Evolutionary conservation across 768 basidiomycete genomes (phyloP).

Genomic region (Mycena maculata): DNA sequence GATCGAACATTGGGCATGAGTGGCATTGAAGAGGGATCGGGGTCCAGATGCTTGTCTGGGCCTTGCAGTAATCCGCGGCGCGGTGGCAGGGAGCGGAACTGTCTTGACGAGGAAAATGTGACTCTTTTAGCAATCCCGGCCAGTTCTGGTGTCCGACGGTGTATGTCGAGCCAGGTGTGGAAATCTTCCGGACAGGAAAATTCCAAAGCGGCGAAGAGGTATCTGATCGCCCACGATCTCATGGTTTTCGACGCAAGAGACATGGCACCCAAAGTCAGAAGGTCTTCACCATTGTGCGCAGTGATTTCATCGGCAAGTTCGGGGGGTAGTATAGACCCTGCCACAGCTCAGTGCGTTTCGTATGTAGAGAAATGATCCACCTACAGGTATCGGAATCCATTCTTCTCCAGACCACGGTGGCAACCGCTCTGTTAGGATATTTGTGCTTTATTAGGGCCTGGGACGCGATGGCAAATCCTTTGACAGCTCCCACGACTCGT

Average conservation of each 20-base stretch:
- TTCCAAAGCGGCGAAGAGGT: not conserved
- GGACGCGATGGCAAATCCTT: no score
- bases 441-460: no score
- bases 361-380: no score
- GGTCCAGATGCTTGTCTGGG: not conserved
- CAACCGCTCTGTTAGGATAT: no score
- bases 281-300: not conserved
- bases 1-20: not conserved
- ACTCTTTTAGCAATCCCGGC: not conserved
- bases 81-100: no score
- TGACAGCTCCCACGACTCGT: no score
- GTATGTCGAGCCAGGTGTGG: not conserved
- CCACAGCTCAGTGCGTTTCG: no score
- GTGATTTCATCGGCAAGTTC: conserved; percentile 10
- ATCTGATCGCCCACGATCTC: not conserved
- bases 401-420: no score
- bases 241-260: not conserved
- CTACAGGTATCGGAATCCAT: not conserved
- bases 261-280: conserved; percentile 13
- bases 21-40: not conserved
- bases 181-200: conserved; percentile 7
- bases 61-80: not conserved
- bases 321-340: conserved; percentile 4
- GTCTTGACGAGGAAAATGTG: not conserved
- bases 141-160: not conserved